Evolutionary conservation across 305 asterid genomes (phyloP), one percentile per base, ranked within the genome.

Genomic region (Plantago lanceolata): DNA sequence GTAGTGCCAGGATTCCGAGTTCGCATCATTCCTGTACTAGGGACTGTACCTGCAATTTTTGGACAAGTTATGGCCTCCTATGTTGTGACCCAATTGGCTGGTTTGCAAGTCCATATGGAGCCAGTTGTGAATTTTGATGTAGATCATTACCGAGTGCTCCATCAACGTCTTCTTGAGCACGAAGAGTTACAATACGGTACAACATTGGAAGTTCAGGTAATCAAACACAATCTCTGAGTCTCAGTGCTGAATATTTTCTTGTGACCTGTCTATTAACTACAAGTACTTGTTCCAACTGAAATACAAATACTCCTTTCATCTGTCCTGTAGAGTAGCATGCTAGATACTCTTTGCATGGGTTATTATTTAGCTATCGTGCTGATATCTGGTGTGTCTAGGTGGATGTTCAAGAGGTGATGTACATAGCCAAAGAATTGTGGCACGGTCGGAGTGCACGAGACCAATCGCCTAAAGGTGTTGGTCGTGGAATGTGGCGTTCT

Each of bases 401-500:
- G 65, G 98, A 89, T 70, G 97, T 82, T 45, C 90, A 84, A 59
- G 97, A 92, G 77, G 95, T 89, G 49, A 79, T 84, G 95, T 89
- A 89, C 63, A 66, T 89, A 55, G 85, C 71, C 60, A 92, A 92
- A 83, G 98, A 89, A 80, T 80, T 92, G 82, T 92, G 98, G 98
- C 91, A 75, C 66, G 90, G 96, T 63, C 85, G 96, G 75, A 87
- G 98, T 84, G 95, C 96, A 33, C 83, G 95, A 76, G 98, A 92
- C 76, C 79, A 74, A 63, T 75, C 86, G 8, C 72, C 75, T 28
- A 89, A 87, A 79, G 88, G 86, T 61, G 96, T 92, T 19, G 98
- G 98, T 40, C 95, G 96, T 71, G 96, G 84, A 68, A 89, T 92
- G 97, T 92, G 98, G 96, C 98, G 96, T 65, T 89, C 96, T 37